Base-by-base conservation (phyloP, 2,329 filamentous ascomycete species). In the Penicillium glabrum region DNA sequence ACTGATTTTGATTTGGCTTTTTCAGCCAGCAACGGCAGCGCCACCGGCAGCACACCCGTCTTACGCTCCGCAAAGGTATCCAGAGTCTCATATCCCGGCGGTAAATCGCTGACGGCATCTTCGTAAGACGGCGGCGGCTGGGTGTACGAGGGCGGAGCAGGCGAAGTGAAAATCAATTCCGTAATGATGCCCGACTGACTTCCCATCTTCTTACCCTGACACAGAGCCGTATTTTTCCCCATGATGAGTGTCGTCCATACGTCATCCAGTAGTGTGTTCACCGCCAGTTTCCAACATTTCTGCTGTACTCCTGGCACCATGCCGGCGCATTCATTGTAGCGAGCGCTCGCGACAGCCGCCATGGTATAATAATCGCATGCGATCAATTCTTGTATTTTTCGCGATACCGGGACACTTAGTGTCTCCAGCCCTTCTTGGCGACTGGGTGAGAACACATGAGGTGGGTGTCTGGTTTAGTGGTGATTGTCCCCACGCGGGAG, bases 61-160 rank as follows among this genome's bases (percentile, higher is more conserved):
- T 65, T 69, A 24, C 59, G 62, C 41, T 67, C 59, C 14, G 71
- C 71, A n/a, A 69, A 53, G 5, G 62, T 62, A 19, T 69, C 66
- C 23, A 68, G 41, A n/a, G 57, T 53, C 43, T 62, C 60, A 52
- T 75, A 75, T 56, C 69, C 69, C 7, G 72, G 73, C 41, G 73
- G 72, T 13, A 72, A 61, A 57, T 75, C 72, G 41, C 50, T 56
- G 27, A 70, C 50, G 19, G 64, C 72, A 54, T 74, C 69, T 23
- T 68, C 58, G 53, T 75, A 75, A 21, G 71, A 59, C 13, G 72
- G 72, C 16, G 72, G 72, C 9, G 67, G 63, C 24, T 53, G 46
- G 23, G 57, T 62, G 59, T 71, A 68, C 52, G 29, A 61, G 9
- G 57, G 61, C 9, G 56, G 62, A 11, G 64, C 53, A 13, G 56